Evolutionary conservation across 306 rosid species (phyloP).

Genomic region (Echinosophora koreensis): DNA sequence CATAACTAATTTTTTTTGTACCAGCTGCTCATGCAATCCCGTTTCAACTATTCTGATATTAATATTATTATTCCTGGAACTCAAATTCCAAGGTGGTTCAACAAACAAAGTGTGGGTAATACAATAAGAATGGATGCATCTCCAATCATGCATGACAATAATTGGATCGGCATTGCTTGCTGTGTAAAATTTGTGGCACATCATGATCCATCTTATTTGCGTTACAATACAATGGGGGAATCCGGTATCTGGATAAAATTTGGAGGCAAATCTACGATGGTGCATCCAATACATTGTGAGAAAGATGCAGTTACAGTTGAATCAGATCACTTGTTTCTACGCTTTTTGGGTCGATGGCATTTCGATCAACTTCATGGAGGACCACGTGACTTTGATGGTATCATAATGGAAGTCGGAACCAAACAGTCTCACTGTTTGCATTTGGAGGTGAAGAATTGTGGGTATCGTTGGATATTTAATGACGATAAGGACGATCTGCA

Average conservation of each 20-base stretch:
- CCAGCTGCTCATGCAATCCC: background rate
- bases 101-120: background rate
- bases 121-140: background rate
- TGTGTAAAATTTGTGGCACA: background rate
- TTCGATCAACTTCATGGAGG: background rate
- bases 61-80: background rate
- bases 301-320: background rate
- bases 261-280: too few species aligned
- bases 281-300: too few species aligned
- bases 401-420: accelerated
- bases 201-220: too few species aligned
- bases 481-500: slow-evolving; percentile 9
- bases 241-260: too few species aligned
- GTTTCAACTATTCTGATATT: accelerated
- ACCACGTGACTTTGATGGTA: background rate
- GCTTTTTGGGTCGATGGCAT: background rate
- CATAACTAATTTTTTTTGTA: background rate
- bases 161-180: slow-evolving; percentile 9
- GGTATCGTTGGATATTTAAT: slow-evolving; percentile 19
- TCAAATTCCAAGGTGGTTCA: slow-evolving; percentile 34
- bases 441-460: background rate
- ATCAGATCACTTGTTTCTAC: background rate
- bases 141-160: background rate
- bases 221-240: too few species aligned
- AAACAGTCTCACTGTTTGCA: background rate